Evolutionary conservation across 768 basidiomycete species (phyloP), one percentile per base, ranked within the genome.

Genomic region (Psilocybe cubensis): DNA sequence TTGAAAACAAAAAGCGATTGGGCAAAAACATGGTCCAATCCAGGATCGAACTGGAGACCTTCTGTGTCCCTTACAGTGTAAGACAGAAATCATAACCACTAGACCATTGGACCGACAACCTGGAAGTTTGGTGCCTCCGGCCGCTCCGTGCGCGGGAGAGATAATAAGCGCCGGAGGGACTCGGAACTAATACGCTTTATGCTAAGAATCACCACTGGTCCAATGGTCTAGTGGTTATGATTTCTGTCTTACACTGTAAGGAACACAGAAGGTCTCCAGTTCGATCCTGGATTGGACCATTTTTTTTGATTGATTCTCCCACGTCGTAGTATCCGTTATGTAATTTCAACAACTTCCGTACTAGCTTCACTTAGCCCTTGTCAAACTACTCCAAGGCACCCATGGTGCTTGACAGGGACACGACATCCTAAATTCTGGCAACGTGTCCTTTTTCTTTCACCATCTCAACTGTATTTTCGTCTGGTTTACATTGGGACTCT

Each of bases 151-250:
- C n/a, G n/a, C n/a, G n/a, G n/a, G n/a, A n/a, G n/a, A n/a, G n/a
- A n/a, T n/a, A n/a, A n/a, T n/a, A n/a, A n/a, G n/a, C n/a, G n/a
- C n/a, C n/a, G n/a, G n/a, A n/a, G n/a, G n/a, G n/a, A n/a, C n/a
- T n/a, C n/a, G n/a, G n/a, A n/a, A n/a, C n/a, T n/a, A n/a, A n/a
- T n/a, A n/a, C n/a, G n/a, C 3, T 4, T 17, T 17, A 18, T n/a
- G n/a, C 14, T 5, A 12, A 50, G 48, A n/a, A n/a, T 6, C 17
- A 3, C 40, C 42, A 56, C 54, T 33, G 79, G 79, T 81, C 76
- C 79, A 81, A 78, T 82, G 77, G 79, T 78, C 77, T 81, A 81
- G 79, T 79, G 79, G 79, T 81, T 81, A 81, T 81, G 77, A 78
- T 79, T 75, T 81, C 77, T 79, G 78, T 68, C 66, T 73, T 70